Percentiles rank a stretch among this genome's conserved stretches.
Evolutionary conservation across 495 filamentous ascomycete species (phyloP).

Genomic region (Parathielavia hyrcaniae): DNA sequence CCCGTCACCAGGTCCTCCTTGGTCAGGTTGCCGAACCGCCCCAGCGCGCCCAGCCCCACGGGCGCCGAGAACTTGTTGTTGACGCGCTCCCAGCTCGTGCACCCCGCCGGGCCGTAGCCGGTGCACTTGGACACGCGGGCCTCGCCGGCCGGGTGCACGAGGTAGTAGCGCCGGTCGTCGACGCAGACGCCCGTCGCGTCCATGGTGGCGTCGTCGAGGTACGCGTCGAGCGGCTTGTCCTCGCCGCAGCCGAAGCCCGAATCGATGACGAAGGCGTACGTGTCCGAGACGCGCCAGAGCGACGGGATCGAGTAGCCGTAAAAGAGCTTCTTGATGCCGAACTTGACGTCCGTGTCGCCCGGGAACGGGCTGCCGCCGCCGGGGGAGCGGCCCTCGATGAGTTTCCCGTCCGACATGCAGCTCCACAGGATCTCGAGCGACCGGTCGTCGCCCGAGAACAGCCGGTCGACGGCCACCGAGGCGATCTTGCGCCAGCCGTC

Average conservation of each 20-base stretch:
- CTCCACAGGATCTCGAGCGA: constrained; percentile 14
- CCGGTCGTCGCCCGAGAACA: constrained; percentile 24
- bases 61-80: constrained; percentile 21
- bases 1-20: constrained; percentile 27
- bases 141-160: constrained; percentile 24
- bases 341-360: neutral
- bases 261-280: constrained; percentile 33
- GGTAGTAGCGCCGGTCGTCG: constrained; percentile 29
- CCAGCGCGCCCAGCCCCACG: constrained; percentile 21
- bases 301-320: constrained; percentile 32
- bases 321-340: constrained; percentile 23
- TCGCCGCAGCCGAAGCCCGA: constrained; percentile 27
- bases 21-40: constrained; percentile 23
- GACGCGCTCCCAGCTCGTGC: too few species aligned
- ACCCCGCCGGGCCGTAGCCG: too few species aligned
- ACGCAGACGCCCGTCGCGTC: constrained; percentile 23
- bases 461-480: neutral
- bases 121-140: too few species aligned
- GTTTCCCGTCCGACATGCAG: constrained; percentile 27
- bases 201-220: constrained; percentile 21
- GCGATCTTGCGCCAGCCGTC: constrained; percentile 20
- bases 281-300: constrained; percentile 25
- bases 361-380: neutral
- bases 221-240: constrained; percentile 21
- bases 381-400: constrained; percentile 25